Percentiles rank a stretch among this genome's conserved stretches.
These are phyloP conservation scores for Corylus americana DNA, from an alignment of 306 rosid genomes.

Conservation along the genomic window DNA sequence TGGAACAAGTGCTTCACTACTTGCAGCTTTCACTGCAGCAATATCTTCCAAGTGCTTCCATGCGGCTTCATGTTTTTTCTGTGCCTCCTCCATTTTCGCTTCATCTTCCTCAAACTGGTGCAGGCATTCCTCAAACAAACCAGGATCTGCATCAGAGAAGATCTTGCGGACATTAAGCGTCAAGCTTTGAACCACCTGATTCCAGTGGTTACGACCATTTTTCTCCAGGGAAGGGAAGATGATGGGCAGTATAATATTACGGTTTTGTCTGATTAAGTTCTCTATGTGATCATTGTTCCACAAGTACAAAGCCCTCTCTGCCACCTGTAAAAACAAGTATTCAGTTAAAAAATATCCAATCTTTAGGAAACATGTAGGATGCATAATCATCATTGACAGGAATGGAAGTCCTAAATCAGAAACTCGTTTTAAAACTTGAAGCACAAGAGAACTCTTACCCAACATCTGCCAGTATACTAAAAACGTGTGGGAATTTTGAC, in stretches of 20 bases:
- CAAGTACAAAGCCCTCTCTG: conserved; percentile 73
- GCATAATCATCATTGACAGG: neutral
- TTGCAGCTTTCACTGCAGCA: conserved; percentile 52
- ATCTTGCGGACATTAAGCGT: conserved; percentile 57
- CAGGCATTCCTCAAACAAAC: conserved; percentile 60
- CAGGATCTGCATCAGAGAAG: conserved; percentile 59
- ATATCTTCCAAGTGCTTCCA: conserved; percentile 67
- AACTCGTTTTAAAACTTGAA: neutral
- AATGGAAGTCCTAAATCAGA: neutral
- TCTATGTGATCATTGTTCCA: conserved; percentile 77
- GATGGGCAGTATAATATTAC: conserved; percentile 59
- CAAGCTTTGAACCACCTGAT: conserved; percentile 65
- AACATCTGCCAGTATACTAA: neutral
- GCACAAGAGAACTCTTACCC: neutral
- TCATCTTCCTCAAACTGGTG: conserved; percentile 58
- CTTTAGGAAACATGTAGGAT: neutral
- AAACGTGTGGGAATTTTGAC: neutral
- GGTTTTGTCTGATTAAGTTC: conserved; percentile 58
- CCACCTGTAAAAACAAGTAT: conserved; percentile 54
- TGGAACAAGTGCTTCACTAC: conserved; percentile 38
- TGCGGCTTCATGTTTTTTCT: conserved; percentile 43
- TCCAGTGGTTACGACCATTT: conserved; percentile 64
- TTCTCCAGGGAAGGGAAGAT: conserved; percentile 76
- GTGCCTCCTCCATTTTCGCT: conserved; percentile 37
- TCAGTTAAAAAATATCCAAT: neutral